Percentiles rank a stretch among this genome's conserved stretches.
Evolutionary conservation across 768 basidiomycete species (phyloP).

Genomic region (Tephrocybe sp.): DNA sequence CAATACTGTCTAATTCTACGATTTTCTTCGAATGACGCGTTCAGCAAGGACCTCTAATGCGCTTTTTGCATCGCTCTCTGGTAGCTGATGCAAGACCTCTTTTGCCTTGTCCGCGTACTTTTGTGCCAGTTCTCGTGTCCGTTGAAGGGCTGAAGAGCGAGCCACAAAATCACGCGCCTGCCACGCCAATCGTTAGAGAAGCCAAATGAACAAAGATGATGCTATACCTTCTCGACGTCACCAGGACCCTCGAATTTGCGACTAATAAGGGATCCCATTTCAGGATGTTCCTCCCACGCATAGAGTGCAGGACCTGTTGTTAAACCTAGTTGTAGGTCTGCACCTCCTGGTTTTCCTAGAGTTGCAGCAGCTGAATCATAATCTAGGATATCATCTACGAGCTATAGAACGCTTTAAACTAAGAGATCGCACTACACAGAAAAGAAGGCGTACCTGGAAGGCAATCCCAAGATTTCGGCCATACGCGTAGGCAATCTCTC

Average conservation of each 20-base stretch:
- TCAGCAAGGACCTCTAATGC: conserved; percentile 76
- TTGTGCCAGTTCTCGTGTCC: conserved; percentile 77
- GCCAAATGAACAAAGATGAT: conserved; percentile 6
- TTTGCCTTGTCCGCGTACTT: conserved; percentile 79
- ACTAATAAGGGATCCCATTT: conserved; percentile 82
- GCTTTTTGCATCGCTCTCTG: conserved; percentile 79
- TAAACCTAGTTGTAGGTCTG: conserved; percentile 78
- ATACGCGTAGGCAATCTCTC: conserved; percentile 95
- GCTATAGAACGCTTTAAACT: conserved; percentile 39
- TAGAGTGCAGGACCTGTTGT: conserved; percentile 94
- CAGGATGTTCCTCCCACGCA: conserved; percentile 91
- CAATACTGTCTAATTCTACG: conserved; percentile 18
- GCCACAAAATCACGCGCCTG: conserved; percentile 77
- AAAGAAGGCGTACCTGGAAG: conserved; percentile 68
- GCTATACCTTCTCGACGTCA: conserved; percentile 78
- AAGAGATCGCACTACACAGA: not conserved
- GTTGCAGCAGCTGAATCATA: conserved; percentile 75
- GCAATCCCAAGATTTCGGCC: conserved; percentile 92
- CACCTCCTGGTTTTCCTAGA: conserved; percentile 90
- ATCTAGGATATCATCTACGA: conserved; percentile 94
- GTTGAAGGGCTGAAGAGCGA: conserved; percentile 74
- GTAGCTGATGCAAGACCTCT: conserved; percentile 66
- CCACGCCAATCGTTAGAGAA: not conserved
- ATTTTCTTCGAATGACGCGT: conserved; percentile 59
- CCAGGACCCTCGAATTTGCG: conserved; percentile 79